Evolutionary conservation across 495 filamentous ascomycete genomes (phyloP), one percentile per base, ranked within the genome.

Genomic region (Thermothielavioides terrestris): DNA sequence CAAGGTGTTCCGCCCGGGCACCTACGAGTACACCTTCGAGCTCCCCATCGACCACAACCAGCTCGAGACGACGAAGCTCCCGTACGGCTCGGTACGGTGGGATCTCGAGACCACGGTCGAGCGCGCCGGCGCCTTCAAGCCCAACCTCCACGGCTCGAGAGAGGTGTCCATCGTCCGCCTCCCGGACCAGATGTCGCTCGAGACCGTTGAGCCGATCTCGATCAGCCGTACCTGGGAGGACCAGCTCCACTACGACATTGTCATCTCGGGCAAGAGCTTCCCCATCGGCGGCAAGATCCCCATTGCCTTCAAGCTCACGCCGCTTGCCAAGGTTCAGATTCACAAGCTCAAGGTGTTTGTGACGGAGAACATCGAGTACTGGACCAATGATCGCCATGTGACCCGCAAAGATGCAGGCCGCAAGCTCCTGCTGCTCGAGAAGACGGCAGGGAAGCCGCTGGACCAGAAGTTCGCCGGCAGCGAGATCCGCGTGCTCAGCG

Each of bases 211-310:
- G 61, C 92, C 92, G 12, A 98, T 98, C 64, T 91, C 91, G 18
- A 97, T 98, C 58, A 95, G 87, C 45, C 76, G 92, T 21, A 90
- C 89, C 48, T 98, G 92, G 92, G 92, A 98, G 59, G 94, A 98
- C 59, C 92, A 98, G 60, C 77, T 98, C 27, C 90, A 96, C 59
- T 98, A 98, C 67, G 92, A 98, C 58, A 98, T 98, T 52, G 87
- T 97, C 57, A 95, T 98, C 52, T 96, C 91, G 3, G 92, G 94
- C 43, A 98, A 98, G 79, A 95, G 91, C 2, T 98, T 98, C 59
- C 89, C 92, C 3, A 74, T 98, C 12, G 94, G 94, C 17, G 76
- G 86, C 3, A 88, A 89, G 58, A 89, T 98, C 21, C 92, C 92
- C 12, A 95, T 98, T 50, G 92, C 94, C 2, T 97, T 98, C 74